Evolutionary conservation across 2,329 filamentous ascomycete species (phyloP).

Genomic region (Phialemonium atrogriseum): DNA sequence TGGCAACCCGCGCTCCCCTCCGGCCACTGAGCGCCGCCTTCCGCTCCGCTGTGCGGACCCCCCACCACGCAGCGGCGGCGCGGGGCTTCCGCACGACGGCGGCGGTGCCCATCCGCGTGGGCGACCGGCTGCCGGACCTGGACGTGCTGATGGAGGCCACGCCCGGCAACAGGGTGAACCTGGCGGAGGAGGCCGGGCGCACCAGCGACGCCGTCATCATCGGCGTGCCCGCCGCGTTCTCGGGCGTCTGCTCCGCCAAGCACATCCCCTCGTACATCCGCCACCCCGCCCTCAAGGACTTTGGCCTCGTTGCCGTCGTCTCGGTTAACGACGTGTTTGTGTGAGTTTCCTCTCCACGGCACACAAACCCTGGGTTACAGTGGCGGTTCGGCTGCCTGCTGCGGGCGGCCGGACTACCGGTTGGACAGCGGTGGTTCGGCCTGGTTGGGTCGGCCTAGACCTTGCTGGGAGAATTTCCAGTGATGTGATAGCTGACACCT

Average conservation of each 20-base stretch:
- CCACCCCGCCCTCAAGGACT: conserved; percentile 67
- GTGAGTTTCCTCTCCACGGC: conserved; percentile 40
- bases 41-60: too few species aligned
- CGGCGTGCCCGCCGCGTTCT: conserved; percentile 75
- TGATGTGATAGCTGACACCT: conserved; percentile 1
- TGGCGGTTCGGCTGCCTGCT: background rate
- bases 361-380: background rate
- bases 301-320: conserved; percentile 81
- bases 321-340: conserved; percentile 94
- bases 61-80: too few species aligned
- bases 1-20: too few species aligned
- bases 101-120: conserved; percentile 60
- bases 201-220: conserved; percentile 70
- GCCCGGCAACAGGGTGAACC: conserved; percentile 87
- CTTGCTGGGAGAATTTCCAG: too few species aligned
- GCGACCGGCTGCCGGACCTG: conserved; percentile 70
- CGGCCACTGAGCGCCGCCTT: too few species aligned
- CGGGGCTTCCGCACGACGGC: conserved; percentile 63
- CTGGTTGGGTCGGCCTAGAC: background rate
- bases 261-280: conserved; percentile 86
- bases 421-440: background rate
- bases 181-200: conserved; percentile 64
- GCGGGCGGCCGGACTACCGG: background rate
- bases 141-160: conserved; percentile 74
- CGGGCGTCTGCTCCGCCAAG: conserved; percentile 44